phyloP scores from a whole-genome alignment of 257 asterid species.

The Jacaranda mimosifolia region DNA sequence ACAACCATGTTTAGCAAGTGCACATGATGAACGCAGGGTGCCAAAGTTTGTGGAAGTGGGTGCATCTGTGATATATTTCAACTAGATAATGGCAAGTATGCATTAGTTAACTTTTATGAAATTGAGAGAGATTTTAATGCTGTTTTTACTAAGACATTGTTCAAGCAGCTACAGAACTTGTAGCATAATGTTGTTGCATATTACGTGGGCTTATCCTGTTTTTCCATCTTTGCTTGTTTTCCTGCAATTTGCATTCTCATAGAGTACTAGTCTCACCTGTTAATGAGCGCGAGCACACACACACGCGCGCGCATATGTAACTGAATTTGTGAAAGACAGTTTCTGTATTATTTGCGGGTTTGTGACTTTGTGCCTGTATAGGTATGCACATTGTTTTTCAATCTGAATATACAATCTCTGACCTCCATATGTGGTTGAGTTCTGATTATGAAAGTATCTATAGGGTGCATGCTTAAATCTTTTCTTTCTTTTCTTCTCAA shows the following conservation, averaged over 20 bases:
- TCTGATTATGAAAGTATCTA: no score
- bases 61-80: neutral
- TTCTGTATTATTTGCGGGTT: neutral
- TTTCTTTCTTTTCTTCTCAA: neutral
- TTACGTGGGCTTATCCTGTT: neutral
- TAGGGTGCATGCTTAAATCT: neutral
- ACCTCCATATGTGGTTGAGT: neutral
- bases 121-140: neutral
- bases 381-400: no score
- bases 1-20: neutral
- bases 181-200: neutral
- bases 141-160: neutral
- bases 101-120: neutral
- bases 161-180: neutral
- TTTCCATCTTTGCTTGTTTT: neutral
- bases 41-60: neutral
- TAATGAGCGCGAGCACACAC: no score
- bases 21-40: neutral
- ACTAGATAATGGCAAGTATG: neutral
- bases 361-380: no score
- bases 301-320: no score
- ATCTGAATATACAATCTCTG: neutral
- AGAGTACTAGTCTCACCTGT: constrained; percentile 27
- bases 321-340: neutral
- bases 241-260: neutral